Evolutionary conservation across 2,329 filamentous ascomycete species (phyloP), one percentile per base, ranked within the genome.

Genomic region (Leptodontidium sp.): DNA sequence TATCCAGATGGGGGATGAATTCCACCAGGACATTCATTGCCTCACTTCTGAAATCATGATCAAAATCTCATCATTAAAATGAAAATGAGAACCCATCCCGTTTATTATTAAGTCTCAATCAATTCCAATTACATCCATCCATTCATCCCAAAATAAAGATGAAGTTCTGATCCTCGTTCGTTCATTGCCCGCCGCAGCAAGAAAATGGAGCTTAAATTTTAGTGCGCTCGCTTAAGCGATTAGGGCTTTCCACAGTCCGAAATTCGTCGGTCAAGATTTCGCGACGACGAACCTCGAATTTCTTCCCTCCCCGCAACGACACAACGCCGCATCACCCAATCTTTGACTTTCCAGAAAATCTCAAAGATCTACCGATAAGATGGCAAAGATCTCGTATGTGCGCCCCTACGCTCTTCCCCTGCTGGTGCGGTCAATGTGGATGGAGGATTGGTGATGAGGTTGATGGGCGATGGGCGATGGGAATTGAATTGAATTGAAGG

Each of bases 321-420:
- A 68, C 67, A 74, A 67, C 66, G 66, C 17, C 47, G 47, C 47
- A 49, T 49, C 32, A 40, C 38, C n/a, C 50, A 45, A 70, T 74
- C 76, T 76, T 76, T 74, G 73, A 77, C 68, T 58, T 58, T 63
- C 63, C 65, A 68, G 67, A 64, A 67, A 70, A 64, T 65, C 43
- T 76, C 71, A 73, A 75, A 72, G 70, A 75, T 68, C 81, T 81
- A 71, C 82, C 81, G 81, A 83, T 81, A 84, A 82, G 87, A 89
- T 89, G 87, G 87, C 86, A 82, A 89, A 89, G 83, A 79, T 85
- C 76, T 88, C 86, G 87, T 89, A 85, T 84, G 87, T 88, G 61
- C 68, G 9, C 53, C 59, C 68, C 66, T 65, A 75, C 69, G n/a
- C 21, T 45, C 1, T 32, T 35, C 17, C 38, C 38, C 53, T 24